A percentile compares a stretch with the other conserved stretches of the same genome.
Evolutionary conservation across 768 basidiomycete genomes (phyloP).

Genomic region (Russula sp.): DNA sequence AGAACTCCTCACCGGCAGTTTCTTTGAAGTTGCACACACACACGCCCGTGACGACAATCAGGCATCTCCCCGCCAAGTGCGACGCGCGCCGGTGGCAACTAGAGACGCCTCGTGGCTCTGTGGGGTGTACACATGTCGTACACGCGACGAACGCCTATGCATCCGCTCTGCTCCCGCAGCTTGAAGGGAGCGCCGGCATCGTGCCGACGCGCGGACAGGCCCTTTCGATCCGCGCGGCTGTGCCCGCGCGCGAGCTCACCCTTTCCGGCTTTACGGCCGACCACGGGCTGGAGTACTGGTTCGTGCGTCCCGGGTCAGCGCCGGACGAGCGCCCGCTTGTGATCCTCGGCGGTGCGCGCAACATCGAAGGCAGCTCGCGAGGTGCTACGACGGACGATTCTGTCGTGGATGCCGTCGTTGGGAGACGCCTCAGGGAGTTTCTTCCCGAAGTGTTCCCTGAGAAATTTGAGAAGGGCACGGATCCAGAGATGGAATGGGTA

Average conservation of each 20-base stretch:
- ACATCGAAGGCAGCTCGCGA: constrained; percentile 41
- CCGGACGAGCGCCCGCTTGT: constrained; percentile 44
- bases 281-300: constrained; percentile 69
- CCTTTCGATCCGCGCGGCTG: constrained; percentile 38
- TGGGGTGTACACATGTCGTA: constrained; percentile 57
- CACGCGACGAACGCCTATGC: constrained; percentile 88
- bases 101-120: constrained; percentile 56
- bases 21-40: constrained; percentile 59
- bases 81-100: constrained; percentile 42
- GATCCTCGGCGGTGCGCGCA: constrained; percentile 67
- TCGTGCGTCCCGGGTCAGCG: constrained; percentile 47
- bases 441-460: constrained; percentile 51
- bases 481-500: constrained; percentile 81
- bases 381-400: constrained; percentile 51
- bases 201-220: constrained; percentile 71
- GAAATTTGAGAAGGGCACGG: constrained; percentile 39
- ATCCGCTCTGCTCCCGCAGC: constrained; percentile 64
- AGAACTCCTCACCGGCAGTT: constrained; percentile 27
- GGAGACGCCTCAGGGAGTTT: constrained; percentile 47
- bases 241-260: constrained; percentile 34
- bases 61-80: constrained; percentile 29
- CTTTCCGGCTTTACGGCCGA: constrained; percentile 32
- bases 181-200: constrained; percentile 44
- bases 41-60: constrained; percentile 49
- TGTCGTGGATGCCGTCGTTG: constrained; percentile 39